Conservation (phyloP, 192 early-diverging fungal genomes). For the Coemansia sp. region DNA sequence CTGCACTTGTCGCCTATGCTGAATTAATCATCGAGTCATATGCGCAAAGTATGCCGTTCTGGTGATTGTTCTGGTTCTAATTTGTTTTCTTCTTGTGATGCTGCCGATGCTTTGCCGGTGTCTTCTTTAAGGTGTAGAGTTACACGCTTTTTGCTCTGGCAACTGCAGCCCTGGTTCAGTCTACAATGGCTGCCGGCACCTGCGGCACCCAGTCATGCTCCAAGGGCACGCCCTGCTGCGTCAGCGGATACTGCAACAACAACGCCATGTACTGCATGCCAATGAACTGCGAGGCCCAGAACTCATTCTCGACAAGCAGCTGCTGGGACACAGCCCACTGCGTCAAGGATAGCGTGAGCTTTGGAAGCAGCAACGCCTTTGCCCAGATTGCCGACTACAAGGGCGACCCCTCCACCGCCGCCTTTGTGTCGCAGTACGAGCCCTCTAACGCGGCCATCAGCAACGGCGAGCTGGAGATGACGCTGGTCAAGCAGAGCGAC, state of each 20-base stretch:
- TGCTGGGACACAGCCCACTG: slow-evolving; percentile 50
- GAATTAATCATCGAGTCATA: background rate
- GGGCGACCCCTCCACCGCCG: slow-evolving; percentile 54
- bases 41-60: background rate
- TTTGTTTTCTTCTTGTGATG: background rate
- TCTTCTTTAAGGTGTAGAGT: slow-evolving; percentile 29
- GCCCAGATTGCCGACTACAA: slow-evolving; percentile 46
- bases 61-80: background rate
- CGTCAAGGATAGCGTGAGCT: slow-evolving; percentile 36
- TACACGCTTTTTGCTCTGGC: slow-evolving; percentile 37
- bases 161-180: slow-evolving; percentile 38
- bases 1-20: background rate
- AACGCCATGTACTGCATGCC: slow-evolving; percentile 44
- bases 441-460: slow-evolving; percentile 53
- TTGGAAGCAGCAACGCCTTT: slow-evolving; percentile 31
- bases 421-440: slow-evolving; percentile 58
- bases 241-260: slow-evolving; percentile 44
- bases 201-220: slow-evolving; percentile 36
- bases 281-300: slow-evolving; percentile 41
- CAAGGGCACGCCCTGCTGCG: slow-evolving; percentile 46
- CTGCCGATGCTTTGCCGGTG: background rate
- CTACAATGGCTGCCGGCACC: slow-evolving; percentile 36
- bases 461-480: slow-evolving; percentile 48
- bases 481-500: slow-evolving; percentile 46
- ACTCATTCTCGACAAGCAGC: slow-evolving; percentile 40